Conservation (phyloP, 2,329 filamentous ascomycete species). For the Coniochaeta sp. region DNA sequence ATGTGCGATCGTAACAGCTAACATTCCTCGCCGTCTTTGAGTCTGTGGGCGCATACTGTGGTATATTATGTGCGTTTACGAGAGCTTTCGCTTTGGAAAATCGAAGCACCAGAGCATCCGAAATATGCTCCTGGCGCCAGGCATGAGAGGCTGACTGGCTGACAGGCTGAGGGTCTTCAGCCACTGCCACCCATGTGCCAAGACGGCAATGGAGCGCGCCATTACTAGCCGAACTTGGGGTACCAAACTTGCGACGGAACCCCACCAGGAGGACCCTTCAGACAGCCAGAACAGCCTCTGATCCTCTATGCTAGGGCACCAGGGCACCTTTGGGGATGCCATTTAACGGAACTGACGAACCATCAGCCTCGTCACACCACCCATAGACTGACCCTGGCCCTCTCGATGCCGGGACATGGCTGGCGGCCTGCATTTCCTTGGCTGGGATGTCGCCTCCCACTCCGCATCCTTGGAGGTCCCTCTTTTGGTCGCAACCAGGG, state of each 20-base stretch:
- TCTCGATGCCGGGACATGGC: neutral
- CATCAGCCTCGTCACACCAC: neutral
- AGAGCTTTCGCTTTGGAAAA: neutral
- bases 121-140: neutral
- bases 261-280: constrained; percentile 2
- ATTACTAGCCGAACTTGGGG: neutral
- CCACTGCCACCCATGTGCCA: neutral
- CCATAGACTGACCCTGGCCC: neutral
- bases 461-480: neutral
- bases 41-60: neutral
- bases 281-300: too few relatives aligned
- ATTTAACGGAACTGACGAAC: neutral
- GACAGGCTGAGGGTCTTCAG: neutral
- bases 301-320: too few relatives aligned
- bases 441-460: neutral
- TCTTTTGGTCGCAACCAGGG: neutral
- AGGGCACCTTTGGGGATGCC: neutral
- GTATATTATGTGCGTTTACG: neutral
- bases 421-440: neutral
- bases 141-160: too few relatives aligned
- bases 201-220: neutral
- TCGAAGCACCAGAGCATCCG: neutral
- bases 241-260: neutral
- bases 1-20: neutral
- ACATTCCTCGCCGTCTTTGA: neutral